A percentile compares a stretch with the other conserved stretches of the same genome.
phyloP scores from a whole-genome alignment of 768 basidiomycete species.

The Russula sp. region DNA sequence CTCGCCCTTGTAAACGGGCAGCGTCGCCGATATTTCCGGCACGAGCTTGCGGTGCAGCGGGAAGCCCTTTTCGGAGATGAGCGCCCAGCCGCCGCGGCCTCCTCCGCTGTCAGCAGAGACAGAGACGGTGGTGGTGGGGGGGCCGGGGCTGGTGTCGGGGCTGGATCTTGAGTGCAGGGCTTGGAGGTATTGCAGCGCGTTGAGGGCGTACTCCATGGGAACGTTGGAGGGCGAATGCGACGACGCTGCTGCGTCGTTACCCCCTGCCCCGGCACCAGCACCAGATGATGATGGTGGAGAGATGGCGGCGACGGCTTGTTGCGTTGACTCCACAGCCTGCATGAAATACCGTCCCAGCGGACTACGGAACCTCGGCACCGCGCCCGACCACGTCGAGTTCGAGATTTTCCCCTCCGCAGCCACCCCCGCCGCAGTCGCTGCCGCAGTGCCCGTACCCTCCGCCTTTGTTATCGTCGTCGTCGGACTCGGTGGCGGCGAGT shows the following conservation, averaged over 20 bases:
- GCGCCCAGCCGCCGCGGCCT: constrained; percentile 67
- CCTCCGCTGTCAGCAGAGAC: too few relatives aligned
- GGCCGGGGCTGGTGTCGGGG: too few relatives aligned
- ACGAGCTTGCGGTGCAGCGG: constrained; percentile 69
- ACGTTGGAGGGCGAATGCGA: constrained; percentile 48
- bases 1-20: constrained; percentile 81
- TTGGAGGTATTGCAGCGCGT: constrained; percentile 75
- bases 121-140: constrained; percentile 17
- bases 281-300: constrained; percentile 41
- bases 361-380: constrained; percentile 60
- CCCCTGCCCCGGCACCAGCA: constrained; percentile 20
- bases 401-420: constrained; percentile 9
- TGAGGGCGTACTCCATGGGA: constrained; percentile 76
- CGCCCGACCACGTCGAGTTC: constrained; percentile 37
- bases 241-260: constrained; percentile 25
- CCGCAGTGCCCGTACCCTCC: too few relatives aligned
- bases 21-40: constrained; percentile 66
- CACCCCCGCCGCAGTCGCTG: too few relatives aligned
- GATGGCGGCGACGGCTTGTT: constrained; percentile 72
- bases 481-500: constrained; percentile 12
- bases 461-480: background rate
- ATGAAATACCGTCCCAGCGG: constrained; percentile 66
- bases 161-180: constrained; percentile 52
- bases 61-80: constrained; percentile 69
- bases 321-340: constrained; percentile 68